Percentiles rank a stretch among this genome's conserved stretches.
Conservation (phyloP, 257 asterid genomes). For the Petunia secreta region DNA sequence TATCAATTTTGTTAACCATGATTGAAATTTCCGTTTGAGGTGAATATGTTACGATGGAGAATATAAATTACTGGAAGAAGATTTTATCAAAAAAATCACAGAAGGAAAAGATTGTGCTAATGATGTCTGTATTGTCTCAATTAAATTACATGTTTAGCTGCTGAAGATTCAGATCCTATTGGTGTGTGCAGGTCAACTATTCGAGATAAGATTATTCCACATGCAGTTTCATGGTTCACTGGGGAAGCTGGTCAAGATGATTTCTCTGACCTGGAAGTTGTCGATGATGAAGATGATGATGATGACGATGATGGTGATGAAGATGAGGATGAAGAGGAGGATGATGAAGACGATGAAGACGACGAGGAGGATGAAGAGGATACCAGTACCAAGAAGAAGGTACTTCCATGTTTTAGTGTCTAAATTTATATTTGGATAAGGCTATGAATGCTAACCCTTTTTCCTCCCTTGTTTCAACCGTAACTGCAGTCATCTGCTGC, state of each 20-base stretch:
- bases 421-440: background rate
- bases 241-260: conserved; percentile 89
- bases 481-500: conserved; percentile 28
- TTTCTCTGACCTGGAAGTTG: conserved; percentile 57
- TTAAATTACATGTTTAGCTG: background rate
- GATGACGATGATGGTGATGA: conserved; percentile 40
- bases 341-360: conserved; percentile 42
- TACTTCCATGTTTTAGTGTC: background rate
- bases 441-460: conserved; percentile 20
- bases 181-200: conserved; percentile 66
- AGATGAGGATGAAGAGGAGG: conserved; percentile 52
- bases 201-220: conserved; percentile 86
- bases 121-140: background rate
- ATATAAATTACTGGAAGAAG: background rate
- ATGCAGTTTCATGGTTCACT: conserved; percentile 94
- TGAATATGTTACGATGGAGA: background rate
- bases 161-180: conserved; percentile 9
- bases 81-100: background rate
- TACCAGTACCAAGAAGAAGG: conserved; percentile 66
- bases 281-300: conserved; percentile 36
- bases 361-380: conserved; percentile 34
- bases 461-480: background rate
- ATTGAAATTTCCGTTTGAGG: background rate
- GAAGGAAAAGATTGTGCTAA: background rate
- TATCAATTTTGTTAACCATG: background rate